Conservation (phyloP, 2,329 filamentous ascomycete species). For the Arthrinium phaeospermum region DNA sequence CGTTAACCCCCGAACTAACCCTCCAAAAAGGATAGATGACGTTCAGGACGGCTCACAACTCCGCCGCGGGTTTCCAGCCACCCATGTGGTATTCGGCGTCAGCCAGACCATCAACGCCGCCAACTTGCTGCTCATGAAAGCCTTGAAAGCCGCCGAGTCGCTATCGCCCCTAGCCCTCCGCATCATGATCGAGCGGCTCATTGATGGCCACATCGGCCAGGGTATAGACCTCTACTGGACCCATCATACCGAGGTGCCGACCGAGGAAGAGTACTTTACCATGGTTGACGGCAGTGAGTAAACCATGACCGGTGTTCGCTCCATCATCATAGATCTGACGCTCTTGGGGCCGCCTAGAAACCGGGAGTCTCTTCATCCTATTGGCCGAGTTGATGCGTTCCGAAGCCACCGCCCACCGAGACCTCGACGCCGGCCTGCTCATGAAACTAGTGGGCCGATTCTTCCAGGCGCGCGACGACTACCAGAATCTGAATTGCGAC, state of each 20-base stretch:
- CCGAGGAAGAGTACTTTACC: constrained; percentile 12
- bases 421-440: constrained; percentile 20
- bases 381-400: constrained; percentile 23
- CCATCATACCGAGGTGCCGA: constrained; percentile 1
- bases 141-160: constrained; percentile 28
- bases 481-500: constrained; percentile 35
- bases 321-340: constrained; percentile 18
- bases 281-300: constrained; percentile 21
- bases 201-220: constrained; percentile 12
- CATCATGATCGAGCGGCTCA: neutral
- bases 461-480: constrained; percentile 44
- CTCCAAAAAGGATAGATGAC: constrained; percentile 39
- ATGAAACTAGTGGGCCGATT: constrained; percentile 31
- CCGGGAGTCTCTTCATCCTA: constrained; percentile 28
- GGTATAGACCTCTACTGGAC: constrained; percentile 19
- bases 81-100: constrained; percentile 43
- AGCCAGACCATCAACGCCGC: constrained; percentile 45
- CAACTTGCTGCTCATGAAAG: constrained; percentile 36
- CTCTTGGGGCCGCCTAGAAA: constrained; percentile 23
- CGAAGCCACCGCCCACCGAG: neutral
- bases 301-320: no score
- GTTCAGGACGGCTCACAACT: constrained; percentile 43
- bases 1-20: neutral
- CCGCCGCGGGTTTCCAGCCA: constrained; percentile 41
- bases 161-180: constrained; percentile 23